Conservation (phyloP, 345 rosid species). For the Crucihimalaya himalaica region DNA sequence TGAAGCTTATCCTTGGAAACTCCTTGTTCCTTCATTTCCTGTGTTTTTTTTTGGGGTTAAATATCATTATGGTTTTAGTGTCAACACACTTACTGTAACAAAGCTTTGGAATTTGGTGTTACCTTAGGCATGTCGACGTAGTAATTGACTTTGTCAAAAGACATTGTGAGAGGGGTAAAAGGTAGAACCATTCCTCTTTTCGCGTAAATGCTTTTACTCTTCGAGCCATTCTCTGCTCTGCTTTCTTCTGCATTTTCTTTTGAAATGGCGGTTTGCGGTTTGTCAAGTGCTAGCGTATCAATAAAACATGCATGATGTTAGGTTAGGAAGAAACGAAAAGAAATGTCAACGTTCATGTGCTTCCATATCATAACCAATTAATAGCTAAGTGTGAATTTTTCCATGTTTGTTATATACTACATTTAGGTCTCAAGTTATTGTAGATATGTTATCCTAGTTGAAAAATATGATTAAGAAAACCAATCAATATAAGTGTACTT, state of each 20-base stretch:
- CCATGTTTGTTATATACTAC: not conserved
- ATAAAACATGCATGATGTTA: not conserved
- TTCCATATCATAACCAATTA: not conserved
- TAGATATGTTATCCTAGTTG: not conserved
- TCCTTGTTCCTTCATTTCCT: conserved; percentile 94
- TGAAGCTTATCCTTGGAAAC: conserved; percentile 69
- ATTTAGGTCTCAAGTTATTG: not conserved
- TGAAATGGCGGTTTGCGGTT: conserved; percentile 61
- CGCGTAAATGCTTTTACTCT: conserved; percentile 38
- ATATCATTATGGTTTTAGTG: not conserved
- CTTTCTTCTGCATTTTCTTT: conserved; percentile 54
- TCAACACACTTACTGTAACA: not conserved
- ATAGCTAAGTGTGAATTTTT: not conserved
- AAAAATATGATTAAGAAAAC: not conserved
- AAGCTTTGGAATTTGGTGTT: conserved; percentile 17
- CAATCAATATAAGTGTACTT: conserved; percentile 37
- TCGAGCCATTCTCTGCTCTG: conserved; percentile 7
- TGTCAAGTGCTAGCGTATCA: conserved; percentile 59
- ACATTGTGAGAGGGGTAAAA: conserved; percentile 79
- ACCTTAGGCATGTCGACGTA: conserved; percentile 84
- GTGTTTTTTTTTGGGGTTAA: not conserved
- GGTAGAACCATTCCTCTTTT: conserved; percentile 88
- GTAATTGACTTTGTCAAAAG: conserved; percentile 65
- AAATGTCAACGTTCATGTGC: not conserved
- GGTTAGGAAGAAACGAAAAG: not conserved